A percentile compares a stretch with the other conserved stretches of the same genome.
Conservation (phyloP, 768 basidiomycete species). For the Amanita polypyramis region DNA sequence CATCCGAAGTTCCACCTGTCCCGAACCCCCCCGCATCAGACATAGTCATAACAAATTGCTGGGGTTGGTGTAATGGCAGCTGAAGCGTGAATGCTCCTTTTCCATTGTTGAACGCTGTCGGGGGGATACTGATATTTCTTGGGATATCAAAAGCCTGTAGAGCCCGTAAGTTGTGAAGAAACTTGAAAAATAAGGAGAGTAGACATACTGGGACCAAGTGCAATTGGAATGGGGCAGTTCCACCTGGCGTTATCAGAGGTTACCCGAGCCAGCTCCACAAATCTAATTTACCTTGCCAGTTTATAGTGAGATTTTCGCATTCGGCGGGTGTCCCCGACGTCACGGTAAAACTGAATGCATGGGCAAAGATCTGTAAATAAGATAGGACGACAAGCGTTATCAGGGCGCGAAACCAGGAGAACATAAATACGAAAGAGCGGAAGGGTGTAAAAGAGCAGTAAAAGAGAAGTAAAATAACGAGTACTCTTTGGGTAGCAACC, state of each 20-base stretch:
- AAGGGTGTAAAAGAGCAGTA: slow-evolving; percentile 11
- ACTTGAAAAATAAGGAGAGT: slow-evolving; percentile 12
- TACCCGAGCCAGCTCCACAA: background rate
- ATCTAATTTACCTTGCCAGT: slow-evolving; percentile 46
- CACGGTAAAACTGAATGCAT: slow-evolving; percentile 39
- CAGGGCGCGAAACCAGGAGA: slow-evolving; percentile 7
- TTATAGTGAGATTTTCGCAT: slow-evolving; percentile 51
- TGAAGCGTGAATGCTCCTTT: slow-evolving; percentile 40
- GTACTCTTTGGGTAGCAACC: background rate
- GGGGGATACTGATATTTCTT: slow-evolving; percentile 43
- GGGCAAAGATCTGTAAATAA: slow-evolving; percentile 13
- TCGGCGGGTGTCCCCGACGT: slow-evolving; percentile 34
- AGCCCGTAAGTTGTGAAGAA: slow-evolving; percentile 7
- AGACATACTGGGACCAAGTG: slow-evolving; percentile 37
- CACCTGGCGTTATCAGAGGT: slow-evolving; percentile 32
- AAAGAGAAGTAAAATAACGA: background rate
- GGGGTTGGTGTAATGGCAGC: slow-evolving; percentile 28
- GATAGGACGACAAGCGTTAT: slow-evolving; percentile 15
- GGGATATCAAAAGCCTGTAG: slow-evolving; percentile 43
- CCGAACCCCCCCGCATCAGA: slow-evolving; percentile 65
- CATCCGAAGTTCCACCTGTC: slow-evolving; percentile 44
- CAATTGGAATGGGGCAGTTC: slow-evolving; percentile 42
- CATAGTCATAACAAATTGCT: slow-evolving; percentile 48
- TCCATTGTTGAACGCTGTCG: slow-evolving; percentile 41
- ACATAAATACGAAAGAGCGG: slow-evolving; percentile 12